Base-by-base conservation (phyloP, 2,329 filamentous ascomycete species). In the Neonectria magnoliae region DNA sequence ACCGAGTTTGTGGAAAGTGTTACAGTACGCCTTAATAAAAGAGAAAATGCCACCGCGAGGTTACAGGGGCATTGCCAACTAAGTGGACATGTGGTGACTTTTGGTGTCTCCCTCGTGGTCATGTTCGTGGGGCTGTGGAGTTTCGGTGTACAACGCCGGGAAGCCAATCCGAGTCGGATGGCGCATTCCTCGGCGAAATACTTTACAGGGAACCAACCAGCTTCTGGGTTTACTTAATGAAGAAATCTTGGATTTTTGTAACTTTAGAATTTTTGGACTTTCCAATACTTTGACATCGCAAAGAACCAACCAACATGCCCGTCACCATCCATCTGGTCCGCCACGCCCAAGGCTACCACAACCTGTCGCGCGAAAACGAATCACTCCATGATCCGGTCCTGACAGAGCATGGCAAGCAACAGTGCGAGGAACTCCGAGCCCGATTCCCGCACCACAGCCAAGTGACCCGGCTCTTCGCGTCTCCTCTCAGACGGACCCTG, bases 281-380 rank as follows among this genome's bases (percentile, higher is more conserved):
- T 25, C 6, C 25, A 25, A 25, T 25, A 25, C 9, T 10, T 29
- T 5, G 11, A 13, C 3, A 33, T 33, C 31, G 3, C 31, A 38
- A 38, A 10, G 8, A 42, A 18, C 20, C 16, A 33, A 10, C n/a
- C 9, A 38, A 16, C 22, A 64, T 64, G 61, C 61, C 61, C 7
- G 51, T 59, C 56, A 59, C 61, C 14, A 52, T 64, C 27, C 56
- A 64, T 45, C 51, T 64, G 2, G 61, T 64, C 48, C 61, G 61
- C 45, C 61, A 64, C 50, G 61, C 61, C 10, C 61, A 64, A 20
- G 61, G 61, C 51, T 13, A 60, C 3, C 61, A 64, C 38, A 64
- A 64, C 25, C 18, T 64, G 16, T 64, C 25, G 20, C 51, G 51
- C 10, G 61, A 55, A 50, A 59, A 64, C 14, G 61, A 64, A 29